Conservation (phyloP, 2,329 filamentous ascomycete genomes). For the Hirsutella rhossiliensis region DNA sequence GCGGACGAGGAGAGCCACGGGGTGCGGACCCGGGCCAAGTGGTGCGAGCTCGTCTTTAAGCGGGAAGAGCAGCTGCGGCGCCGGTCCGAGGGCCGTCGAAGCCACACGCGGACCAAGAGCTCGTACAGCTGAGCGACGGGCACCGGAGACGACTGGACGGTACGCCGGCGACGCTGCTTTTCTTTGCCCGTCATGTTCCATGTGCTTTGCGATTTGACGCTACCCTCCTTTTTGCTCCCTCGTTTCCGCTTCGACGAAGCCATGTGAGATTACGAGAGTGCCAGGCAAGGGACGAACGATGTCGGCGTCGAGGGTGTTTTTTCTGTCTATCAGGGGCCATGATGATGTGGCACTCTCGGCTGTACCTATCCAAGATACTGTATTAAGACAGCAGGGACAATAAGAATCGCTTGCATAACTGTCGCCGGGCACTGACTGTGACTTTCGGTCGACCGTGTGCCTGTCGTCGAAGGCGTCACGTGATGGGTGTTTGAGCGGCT, state of each 20-base stretch:
- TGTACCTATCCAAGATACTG: conserved; percentile 4
- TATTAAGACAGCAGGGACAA: background rate
- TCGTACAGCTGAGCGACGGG: conserved; percentile 31
- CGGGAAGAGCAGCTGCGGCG: conserved; percentile 47
- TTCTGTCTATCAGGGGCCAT: background rate
- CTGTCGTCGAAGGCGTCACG: background rate
- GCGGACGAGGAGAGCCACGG: conserved; percentile 30
- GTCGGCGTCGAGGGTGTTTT: conserved; percentile 3
- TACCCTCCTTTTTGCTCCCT: background rate
- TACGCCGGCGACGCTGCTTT: background rate
- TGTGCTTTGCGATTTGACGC: background rate
- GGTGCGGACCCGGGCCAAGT: conserved; percentile 41
- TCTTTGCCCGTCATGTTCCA: background rate
- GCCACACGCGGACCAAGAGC: conserved; percentile 47
- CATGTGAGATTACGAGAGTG: conserved; percentile 1
- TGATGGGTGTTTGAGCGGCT: too few species aligned
- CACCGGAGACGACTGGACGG: background rate
- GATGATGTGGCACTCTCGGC: conserved; percentile 3
- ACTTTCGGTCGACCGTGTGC: too few species aligned
- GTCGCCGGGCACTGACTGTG: too few species aligned
- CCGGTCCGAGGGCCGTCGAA: conserved; percentile 37
- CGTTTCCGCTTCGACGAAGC: conserved; percentile 2
- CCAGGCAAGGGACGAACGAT: background rate
- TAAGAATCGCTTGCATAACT: background rate
- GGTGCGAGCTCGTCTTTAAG: conserved; percentile 57